Conservation (phyloP, 2,329 filamentous ascomycete species). For the Bipolaris oryzae region DNA sequence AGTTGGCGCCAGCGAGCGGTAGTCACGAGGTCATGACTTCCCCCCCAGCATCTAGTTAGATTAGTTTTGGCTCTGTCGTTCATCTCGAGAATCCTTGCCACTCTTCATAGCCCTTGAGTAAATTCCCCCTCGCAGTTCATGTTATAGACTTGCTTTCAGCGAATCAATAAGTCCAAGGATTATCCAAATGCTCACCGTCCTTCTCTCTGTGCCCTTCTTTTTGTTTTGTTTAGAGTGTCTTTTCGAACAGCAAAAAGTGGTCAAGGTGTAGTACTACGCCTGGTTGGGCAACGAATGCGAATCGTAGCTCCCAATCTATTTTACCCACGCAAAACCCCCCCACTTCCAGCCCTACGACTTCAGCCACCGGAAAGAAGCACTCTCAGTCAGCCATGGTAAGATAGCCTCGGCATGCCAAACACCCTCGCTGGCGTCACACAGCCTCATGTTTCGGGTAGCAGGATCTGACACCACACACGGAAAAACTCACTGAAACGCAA, state of each 20-base stretch:
- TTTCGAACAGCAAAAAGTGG: neutral
- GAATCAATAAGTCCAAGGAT: neutral
- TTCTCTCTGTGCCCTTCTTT: neutral
- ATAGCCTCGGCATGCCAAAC: constrained; percentile 15
- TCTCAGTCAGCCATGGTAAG: constrained; percentile 5
- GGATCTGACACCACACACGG: constrained; percentile 25
- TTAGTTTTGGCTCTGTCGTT: neutral
- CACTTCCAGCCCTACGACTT: neutral
- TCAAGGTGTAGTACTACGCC: neutral
- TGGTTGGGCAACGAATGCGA: neutral
- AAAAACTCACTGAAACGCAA: constrained; percentile 30
- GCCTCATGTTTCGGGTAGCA: constrained; percentile 14
- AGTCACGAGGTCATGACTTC: constrained; percentile 30
- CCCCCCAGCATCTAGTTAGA: constrained; percentile 24
- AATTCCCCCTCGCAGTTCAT: neutral
- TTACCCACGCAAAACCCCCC: neutral
- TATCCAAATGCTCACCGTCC: neutral
- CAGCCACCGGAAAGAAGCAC: neutral
- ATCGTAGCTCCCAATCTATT: neutral
- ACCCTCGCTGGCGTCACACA: constrained; percentile 11
- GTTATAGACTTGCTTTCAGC: constrained; percentile 10
- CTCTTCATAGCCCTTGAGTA: neutral
- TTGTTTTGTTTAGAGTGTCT: neutral
- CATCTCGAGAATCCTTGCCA: neutral
- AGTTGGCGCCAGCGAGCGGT: neutral